Percentiles rank a stretch among this genome's conserved stretches.
phyloP scores from a whole-genome alignment of 2,329 filamentous ascomycete genomes.

The Raffaelea deltoideospora region DNA sequence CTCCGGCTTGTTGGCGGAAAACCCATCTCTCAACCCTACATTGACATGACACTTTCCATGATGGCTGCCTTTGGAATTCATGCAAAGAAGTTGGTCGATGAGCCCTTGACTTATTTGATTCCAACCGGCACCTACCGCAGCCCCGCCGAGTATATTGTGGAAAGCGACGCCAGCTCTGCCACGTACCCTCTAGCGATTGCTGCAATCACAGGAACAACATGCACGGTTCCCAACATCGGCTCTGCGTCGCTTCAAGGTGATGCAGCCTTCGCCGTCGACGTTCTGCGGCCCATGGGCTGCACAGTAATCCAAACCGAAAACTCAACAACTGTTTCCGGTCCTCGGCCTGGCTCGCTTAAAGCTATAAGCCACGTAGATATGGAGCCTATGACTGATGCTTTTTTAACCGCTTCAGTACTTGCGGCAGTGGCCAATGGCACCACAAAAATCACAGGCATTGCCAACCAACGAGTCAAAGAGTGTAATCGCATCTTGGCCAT shows the following conservation, averaged over 20 bases:
- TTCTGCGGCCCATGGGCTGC: slow-evolving; percentile 88
- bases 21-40: slow-evolving; percentile 91
- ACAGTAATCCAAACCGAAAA: slow-evolving; percentile 67
- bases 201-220: slow-evolving; percentile 88
- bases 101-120: slow-evolving; percentile 87
- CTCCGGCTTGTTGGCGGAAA: slow-evolving; percentile 87
- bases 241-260: slow-evolving; percentile 86
- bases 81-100: slow-evolving; percentile 60
- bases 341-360: slow-evolving; percentile 55
- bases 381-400: slow-evolving; percentile 99
- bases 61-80: slow-evolving; percentile 83
- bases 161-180: slow-evolving; percentile 94
- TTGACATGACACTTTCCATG: slow-evolving; percentile 98
- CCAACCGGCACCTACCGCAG: slow-evolving; percentile 73
- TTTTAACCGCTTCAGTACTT: slow-evolving; percentile 85
- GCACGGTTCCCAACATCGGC: slow-evolving; percentile 92
- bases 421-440: slow-evolving; percentile 74
- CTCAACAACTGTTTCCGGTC: slow-evolving; percentile 88
- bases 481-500: slow-evolving; percentile 94
- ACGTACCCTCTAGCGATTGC: slow-evolving; percentile 92
- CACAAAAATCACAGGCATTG: slow-evolving; percentile 84
- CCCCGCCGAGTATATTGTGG: slow-evolving; percentile 73
- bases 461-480: slow-evolving; percentile 95
- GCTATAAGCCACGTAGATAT: slow-evolving; percentile 79
- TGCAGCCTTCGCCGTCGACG: slow-evolving; percentile 81